phyloP scores from a whole-genome alignment of 768 basidiomycete genomes.

The Termitomyces sp. region DNA sequence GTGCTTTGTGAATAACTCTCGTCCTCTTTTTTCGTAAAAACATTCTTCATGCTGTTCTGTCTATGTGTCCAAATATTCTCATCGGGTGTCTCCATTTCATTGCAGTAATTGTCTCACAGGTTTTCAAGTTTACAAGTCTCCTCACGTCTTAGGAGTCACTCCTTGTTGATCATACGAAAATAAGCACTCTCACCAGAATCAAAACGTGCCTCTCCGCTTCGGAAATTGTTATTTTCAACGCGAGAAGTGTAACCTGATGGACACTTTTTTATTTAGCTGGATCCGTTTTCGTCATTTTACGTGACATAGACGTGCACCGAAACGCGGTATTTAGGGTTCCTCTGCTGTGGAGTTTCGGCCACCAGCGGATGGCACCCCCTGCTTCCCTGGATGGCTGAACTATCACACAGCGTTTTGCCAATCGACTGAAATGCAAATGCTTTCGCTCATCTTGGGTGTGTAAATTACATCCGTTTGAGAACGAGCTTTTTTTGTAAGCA shows the following conservation, averaged over 20 bases:
- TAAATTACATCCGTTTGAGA: not conserved
- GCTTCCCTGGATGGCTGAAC: not conserved
- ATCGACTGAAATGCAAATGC: not conserved
- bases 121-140: not conserved
- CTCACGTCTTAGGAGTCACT: no score
- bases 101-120: not conserved
- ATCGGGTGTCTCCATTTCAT: not conserved
- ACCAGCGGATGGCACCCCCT: not conserved
- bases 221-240: not conserved
- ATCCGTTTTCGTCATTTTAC: not conserved
- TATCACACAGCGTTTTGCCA: not conserved
- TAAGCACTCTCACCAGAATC: not conserved
- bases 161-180: not conserved
- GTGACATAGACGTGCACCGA: not conserved
- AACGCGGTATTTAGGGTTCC: not conserved
- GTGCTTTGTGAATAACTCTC: not conserved
- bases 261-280: not conserved
- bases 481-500: not conserved
- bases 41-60: not conserved
- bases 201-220: not conserved
- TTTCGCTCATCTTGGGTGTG: not conserved
- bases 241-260: no score
- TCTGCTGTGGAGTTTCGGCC: not conserved
- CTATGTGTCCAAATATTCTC: not conserved
- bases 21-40: not conserved